These are phyloP conservation scores for Leishmania guyanensis DNA, from an alignment of 208 protist species.

Conservation along the genomic window DNA sequence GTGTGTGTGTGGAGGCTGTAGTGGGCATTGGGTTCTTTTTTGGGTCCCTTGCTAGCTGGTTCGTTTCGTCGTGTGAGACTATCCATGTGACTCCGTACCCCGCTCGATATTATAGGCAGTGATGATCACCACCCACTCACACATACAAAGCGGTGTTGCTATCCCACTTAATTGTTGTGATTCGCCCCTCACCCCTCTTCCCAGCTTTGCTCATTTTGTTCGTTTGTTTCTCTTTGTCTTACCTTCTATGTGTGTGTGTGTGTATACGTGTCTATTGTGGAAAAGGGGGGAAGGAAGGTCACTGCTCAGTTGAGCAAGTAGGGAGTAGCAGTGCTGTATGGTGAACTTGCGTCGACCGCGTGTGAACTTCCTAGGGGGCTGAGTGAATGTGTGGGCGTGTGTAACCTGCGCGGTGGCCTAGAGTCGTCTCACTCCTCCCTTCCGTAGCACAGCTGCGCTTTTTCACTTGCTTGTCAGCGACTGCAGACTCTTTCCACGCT, in stretches of 20 bases:
- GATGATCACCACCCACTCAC: background rate
- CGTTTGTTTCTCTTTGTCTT: background rate
- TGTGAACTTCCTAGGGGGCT: background rate
- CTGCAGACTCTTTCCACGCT: background rate
- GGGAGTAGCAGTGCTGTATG: background rate
- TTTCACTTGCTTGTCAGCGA: background rate
- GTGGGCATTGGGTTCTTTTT: background rate
- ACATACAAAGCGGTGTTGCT: background rate
- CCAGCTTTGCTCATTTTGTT: background rate
- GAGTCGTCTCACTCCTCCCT: background rate
- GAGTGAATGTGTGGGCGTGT: background rate
- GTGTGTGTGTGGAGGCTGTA: background rate
- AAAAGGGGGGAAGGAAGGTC: background rate
- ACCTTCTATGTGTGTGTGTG: background rate
- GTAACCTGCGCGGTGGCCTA: no score
- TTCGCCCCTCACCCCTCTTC: background rate
- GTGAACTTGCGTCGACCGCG: background rate
- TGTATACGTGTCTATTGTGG: background rate
- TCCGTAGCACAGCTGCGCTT: background rate
- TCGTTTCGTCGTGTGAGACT: background rate
- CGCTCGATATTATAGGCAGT: background rate
- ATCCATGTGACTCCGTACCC: background rate
- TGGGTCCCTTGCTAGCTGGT: background rate
- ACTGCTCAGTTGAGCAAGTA: background rate
- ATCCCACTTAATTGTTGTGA: background rate